Base-by-base conservation (phyloP, 1,284 basidiomycete species). In the Stygiomarasmius scandens region DNA sequence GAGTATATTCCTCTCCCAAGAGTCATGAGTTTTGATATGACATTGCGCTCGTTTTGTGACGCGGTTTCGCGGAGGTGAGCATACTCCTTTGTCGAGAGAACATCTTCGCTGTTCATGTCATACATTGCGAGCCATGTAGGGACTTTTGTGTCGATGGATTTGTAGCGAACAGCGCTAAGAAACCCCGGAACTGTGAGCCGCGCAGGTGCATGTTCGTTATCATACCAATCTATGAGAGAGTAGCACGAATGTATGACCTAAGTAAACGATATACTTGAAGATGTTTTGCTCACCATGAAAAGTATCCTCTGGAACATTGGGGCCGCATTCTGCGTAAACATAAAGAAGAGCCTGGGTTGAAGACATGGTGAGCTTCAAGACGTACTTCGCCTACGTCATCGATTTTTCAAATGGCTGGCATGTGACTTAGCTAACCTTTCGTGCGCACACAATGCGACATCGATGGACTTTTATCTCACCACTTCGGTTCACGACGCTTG, bases 201-300 rank as follows among this genome's bases (percentile, higher is more conserved):
- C 24, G 76, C 71, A 6, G 82, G 80, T 32, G 77, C 76, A 61
- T 83, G 81, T 61, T 83, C 81, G 61, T 77, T 77, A 60, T 83
- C 75, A 68, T 82, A 83, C 81, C 81, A 84, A 63, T 81, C 80
- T 76, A 22, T 12, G 44, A n/a, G 27, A 29, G 38, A 41, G n/a
- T n/a, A n/a, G n/a, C n/a, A n/a, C n/a, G n/a, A n/a, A n/a, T n/a
- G n/a, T n/a, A n/a, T n/a, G n/a, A n/a, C n/a, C n/a, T n/a, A n/a
- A n/a, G n/a, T n/a, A n/a, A n/a, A n/a, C n/a, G n/a, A 12, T 32
- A 32, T 32, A 32, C 29, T 12, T 12, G 12, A 32, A 12, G 29
- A 32, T n/a, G n/a, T 25, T n/a, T 9, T n/a, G 54, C 65, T 16
- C 46, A 72, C 73, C 73, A 53, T 74, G 70, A 59, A 73, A 75